Conservation (phyloP, 306 rosid species). For the Citrullus mucosospermus region DNA sequence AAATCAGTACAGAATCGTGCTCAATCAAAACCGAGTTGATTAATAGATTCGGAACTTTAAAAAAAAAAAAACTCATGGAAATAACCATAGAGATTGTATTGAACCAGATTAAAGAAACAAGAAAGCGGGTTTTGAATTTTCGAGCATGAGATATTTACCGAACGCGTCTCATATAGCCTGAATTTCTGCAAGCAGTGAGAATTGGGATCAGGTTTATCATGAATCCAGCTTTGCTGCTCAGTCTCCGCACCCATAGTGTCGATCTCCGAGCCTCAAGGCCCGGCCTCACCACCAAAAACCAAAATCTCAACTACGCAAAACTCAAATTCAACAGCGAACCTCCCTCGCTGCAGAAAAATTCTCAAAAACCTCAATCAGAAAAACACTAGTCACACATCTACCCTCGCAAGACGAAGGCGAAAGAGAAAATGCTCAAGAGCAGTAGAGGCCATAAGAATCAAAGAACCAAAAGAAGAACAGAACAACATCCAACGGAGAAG, state of each 20-base stretch:
- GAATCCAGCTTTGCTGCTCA: constrained; percentile 15
- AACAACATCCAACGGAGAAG: background rate
- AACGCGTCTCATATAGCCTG: constrained; percentile 84
- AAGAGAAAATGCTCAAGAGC: background rate
- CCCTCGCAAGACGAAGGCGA: constrained; percentile 17
- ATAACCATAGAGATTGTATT: constrained; percentile 3
- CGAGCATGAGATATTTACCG: constrained; percentile 36
- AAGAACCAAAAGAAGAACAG: background rate
- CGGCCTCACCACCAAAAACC: constrained; percentile 15
- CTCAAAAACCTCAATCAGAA: constrained; percentile 6
- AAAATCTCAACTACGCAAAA: constrained; percentile 10
- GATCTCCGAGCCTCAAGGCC: constrained; percentile 55
- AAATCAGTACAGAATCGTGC: background rate
- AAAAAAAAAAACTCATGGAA: background rate
- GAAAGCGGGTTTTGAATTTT: background rate
- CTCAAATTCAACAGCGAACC: constrained; percentile 1
- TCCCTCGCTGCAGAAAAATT: constrained; percentile 15
- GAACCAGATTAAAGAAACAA: background rate
- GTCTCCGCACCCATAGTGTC: constrained; percentile 46
- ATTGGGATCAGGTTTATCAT: constrained; percentile 28
- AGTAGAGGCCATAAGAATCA: background rate
- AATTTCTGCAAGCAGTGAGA: constrained; percentile 68
- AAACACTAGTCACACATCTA: background rate
- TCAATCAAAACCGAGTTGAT: background rate
- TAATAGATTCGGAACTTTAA: background rate